phyloP scores from a whole-genome alignment of 768 basidiomycete species.

The Hypholoma fasciculare region DNA sequence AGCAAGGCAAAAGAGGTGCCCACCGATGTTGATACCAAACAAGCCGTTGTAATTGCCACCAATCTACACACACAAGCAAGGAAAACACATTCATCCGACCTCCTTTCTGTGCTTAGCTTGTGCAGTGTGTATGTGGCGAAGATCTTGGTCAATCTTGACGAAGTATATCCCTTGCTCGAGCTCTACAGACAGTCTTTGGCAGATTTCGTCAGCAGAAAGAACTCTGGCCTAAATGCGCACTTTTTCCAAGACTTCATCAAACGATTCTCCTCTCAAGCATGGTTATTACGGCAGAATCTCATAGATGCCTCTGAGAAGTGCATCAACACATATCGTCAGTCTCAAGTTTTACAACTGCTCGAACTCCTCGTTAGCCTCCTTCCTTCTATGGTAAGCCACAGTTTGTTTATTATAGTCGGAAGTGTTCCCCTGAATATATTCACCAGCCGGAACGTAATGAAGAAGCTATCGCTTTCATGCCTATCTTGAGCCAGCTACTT shows the following conservation, averaged over 20 bases:
- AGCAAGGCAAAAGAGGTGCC: slow-evolving; percentile 74
- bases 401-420: not conserved
- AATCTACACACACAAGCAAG: slow-evolving; percentile 75
- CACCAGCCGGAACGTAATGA: slow-evolving; percentile 23
- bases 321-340: slow-evolving; percentile 75
- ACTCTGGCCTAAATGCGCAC: slow-evolving; percentile 64
- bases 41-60: slow-evolving; percentile 47
- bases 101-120: slow-evolving; percentile 63
- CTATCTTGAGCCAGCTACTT: slow-evolving; percentile 46
- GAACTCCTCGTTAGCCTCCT: slow-evolving; percentile 61
- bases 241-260: slow-evolving; percentile 83
- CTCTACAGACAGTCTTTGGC: slow-evolving; percentile 65
- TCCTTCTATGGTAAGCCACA: slow-evolving; percentile 43
- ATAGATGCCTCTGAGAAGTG: slow-evolving; percentile 55
- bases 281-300: slow-evolving; percentile 64
- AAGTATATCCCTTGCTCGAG: slow-evolving; percentile 44
- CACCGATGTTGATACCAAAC: slow-evolving; percentile 41
- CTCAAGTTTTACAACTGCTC: slow-evolving; percentile 74
- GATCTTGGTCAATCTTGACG: slow-evolving; percentile 40
- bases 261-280: slow-evolving; percentile 63
- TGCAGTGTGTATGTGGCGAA: slow-evolving; percentile 72
- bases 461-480: slow-evolving; percentile 53
- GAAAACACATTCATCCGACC: slow-evolving; percentile 60
- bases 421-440: slow-evolving; percentile 9
- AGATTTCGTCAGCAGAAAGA: slow-evolving; percentile 82